Evolutionary conservation across 306 rosid species (phyloP).

Genomic region (Vigna mungo): DNA sequence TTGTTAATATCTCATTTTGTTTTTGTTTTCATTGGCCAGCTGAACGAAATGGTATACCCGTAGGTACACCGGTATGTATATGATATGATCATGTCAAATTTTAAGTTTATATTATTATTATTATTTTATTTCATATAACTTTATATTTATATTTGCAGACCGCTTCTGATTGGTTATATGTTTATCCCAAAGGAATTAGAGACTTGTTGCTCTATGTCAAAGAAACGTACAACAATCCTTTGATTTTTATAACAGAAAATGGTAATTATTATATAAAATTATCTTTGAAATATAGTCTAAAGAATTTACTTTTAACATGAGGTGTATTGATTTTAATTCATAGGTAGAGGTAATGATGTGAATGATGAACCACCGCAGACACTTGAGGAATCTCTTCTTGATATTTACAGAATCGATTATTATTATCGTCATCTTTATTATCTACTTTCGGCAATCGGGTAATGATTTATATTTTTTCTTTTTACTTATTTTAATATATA

Average conservation of each 20-base stretch:
- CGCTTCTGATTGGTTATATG: conserved; percentile 55
- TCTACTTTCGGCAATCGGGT: no score
- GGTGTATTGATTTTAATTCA: background rate
- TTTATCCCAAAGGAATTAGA: conserved; percentile 59
- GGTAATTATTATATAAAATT: conserved; percentile 44
- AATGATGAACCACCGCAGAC: conserved; percentile 41
- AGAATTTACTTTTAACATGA: no score
- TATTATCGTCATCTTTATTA: conserved; percentile 52
- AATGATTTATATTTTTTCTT: no score
- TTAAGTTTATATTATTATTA: no score
- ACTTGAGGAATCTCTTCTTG: conserved; percentile 49
- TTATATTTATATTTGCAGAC: conserved; percentile 43
- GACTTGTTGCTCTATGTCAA: conserved; percentile 50
- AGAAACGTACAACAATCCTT: conserved; percentile 55
- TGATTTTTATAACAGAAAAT: conserved; percentile 67
- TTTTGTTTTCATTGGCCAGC: conserved; percentile 33
- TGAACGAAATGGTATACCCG: conserved; percentile 33
- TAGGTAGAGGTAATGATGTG: conserved; percentile 56
- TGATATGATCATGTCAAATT: background rate
- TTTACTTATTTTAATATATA: no score
- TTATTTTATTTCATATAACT: background rate
- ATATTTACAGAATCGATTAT: conserved; percentile 16
- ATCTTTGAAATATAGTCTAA: no score
- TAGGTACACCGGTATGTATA: conserved; percentile 34
- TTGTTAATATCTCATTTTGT: background rate